Percentiles rank a stretch among this genome's conserved stretches.
These are phyloP conservation scores for Hymenoscyphus salicellus DNA, from an alignment of 2,329 filamentous ascomycete species.

Conservation along the genomic window DNA sequence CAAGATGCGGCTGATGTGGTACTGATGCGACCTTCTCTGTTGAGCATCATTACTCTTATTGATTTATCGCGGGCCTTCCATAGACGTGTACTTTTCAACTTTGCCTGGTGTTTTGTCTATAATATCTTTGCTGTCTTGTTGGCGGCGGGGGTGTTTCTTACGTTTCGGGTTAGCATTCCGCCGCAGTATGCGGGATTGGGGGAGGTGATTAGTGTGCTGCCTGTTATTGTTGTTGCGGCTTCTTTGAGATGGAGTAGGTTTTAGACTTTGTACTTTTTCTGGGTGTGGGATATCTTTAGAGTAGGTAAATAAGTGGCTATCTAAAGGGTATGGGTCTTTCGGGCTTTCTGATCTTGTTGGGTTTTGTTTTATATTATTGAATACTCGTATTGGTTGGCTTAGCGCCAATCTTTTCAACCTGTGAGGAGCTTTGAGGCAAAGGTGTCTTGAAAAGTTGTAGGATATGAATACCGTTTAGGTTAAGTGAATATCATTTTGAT, in stretches of 20 bases:
- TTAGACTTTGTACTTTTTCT: background rate
- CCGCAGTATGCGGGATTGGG: slow-evolving; percentile 61
- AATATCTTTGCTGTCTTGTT: slow-evolving; percentile 60
- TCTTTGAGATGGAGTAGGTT: slow-evolving; percentile 11
- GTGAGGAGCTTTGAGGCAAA: no score
- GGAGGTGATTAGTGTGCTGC: slow-evolving; percentile 62
- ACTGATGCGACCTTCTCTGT: slow-evolving; percentile 56
- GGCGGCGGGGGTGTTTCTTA: slow-evolving; percentile 56
- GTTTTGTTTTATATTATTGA: no score
- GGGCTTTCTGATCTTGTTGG: no score
- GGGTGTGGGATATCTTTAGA: background rate
- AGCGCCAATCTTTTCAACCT: no score
- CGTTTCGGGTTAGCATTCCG: slow-evolving; percentile 44
- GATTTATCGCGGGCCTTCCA: slow-evolving; percentile 43
- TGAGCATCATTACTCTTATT: slow-evolving; percentile 56
- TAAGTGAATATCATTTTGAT: no score
- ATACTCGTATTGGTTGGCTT: no score
- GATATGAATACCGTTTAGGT: no score
- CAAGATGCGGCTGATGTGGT: slow-evolving; percentile 66
- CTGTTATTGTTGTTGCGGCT: slow-evolving; percentile 47
- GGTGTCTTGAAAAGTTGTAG: no score
- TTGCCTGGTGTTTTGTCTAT: slow-evolving; percentile 60
- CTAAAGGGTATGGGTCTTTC: background rate
- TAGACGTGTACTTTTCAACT: slow-evolving; percentile 56
- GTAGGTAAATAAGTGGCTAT: background rate